A percentile compares a stretch with the other conserved stretches of the same genome.
Evolutionary conservation across 768 basidiomycete species (phyloP).

Genomic region (Sporobolomyces roseus): DNA sequence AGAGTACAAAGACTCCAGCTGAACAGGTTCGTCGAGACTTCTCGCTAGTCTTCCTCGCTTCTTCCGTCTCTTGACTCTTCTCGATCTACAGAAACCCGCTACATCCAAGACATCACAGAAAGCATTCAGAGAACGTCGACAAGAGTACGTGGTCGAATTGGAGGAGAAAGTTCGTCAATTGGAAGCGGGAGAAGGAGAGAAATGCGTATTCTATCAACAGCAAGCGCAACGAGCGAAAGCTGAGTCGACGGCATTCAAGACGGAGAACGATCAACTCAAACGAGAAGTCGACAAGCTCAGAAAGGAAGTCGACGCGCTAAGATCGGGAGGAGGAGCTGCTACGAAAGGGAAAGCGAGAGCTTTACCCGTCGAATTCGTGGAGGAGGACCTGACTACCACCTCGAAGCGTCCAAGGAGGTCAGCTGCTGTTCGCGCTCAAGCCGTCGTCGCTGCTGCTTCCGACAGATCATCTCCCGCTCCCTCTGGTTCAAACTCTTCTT

Average conservation of each 20-base stretch:
- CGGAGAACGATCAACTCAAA: conserved; percentile 36
- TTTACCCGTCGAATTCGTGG: conserved; percentile 6
- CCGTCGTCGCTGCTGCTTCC: conserved; percentile 18
- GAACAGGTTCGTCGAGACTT: conserved; percentile 29
- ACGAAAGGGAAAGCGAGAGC: conserved; percentile 16
- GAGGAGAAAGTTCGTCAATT: conserved; percentile 39
- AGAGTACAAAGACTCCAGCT: conserved; percentile 21
- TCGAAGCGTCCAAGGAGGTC: conserved; percentile 33
- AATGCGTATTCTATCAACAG: conserved; percentile 39
- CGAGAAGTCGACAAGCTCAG: conserved; percentile 20
- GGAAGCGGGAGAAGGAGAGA: conserved; percentile 40
- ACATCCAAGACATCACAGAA: conserved; percentile 17
- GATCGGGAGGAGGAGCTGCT: background rate
- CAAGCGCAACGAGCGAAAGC: conserved; percentile 36
- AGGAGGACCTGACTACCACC: background rate
- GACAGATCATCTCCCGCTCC: background rate
- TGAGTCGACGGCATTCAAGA: conserved; percentile 19
- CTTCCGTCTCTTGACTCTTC: background rate
- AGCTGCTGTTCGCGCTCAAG: conserved; percentile 26
- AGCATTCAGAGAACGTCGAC: conserved; percentile 33
- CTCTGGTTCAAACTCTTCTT: background rate
- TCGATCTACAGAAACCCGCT: background rate
- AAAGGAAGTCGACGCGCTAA: conserved; percentile 20
- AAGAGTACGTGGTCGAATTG: conserved; percentile 38
- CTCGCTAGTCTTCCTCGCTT: background rate